These are phyloP conservation scores for Sclerotinia trifoliorum DNA, from an alignment of 2,329 filamentous ascomycete genomes.

Conservation along the genomic window DNA sequence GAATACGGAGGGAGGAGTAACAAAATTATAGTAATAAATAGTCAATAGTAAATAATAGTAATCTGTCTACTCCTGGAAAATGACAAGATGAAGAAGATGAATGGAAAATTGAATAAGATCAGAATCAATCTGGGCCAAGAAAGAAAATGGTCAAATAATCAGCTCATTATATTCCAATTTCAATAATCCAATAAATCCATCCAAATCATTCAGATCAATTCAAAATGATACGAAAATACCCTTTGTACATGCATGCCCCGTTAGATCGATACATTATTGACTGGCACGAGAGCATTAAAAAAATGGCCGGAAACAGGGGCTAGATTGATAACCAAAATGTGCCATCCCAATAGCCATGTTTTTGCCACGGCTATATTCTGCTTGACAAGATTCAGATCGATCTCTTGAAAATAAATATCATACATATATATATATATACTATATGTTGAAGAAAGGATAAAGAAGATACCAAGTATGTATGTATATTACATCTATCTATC, in stretches of 20 bases:
- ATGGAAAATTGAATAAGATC: not conserved
- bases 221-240: too few relatives aligned
- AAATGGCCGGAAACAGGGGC: slow-evolving; percentile 13
- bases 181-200: not conserved
- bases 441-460: too few relatives aligned
- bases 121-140: too few relatives aligned
- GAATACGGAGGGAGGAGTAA: not conserved
- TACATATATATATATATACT: too few relatives aligned
- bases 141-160: not conserved
- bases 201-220: not conserved
- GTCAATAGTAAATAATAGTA: not conserved
- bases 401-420: not conserved
- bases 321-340: not conserved
- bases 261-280: not conserved
- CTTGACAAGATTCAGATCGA: not conserved
- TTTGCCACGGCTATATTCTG: not conserved
- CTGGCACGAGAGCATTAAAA: slow-evolving; percentile 5
- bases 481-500: too few relatives aligned
- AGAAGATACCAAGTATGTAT: too few relatives aligned
- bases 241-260: too few relatives aligned
- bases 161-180: not conserved
- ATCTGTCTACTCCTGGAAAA: too few relatives aligned
- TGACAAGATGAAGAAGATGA: not conserved
- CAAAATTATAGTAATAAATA: too few relatives aligned
- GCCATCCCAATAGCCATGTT: not conserved